Conservation (phyloP, 306 rosid genomes). For the Vachellia pachyceras region DNA sequence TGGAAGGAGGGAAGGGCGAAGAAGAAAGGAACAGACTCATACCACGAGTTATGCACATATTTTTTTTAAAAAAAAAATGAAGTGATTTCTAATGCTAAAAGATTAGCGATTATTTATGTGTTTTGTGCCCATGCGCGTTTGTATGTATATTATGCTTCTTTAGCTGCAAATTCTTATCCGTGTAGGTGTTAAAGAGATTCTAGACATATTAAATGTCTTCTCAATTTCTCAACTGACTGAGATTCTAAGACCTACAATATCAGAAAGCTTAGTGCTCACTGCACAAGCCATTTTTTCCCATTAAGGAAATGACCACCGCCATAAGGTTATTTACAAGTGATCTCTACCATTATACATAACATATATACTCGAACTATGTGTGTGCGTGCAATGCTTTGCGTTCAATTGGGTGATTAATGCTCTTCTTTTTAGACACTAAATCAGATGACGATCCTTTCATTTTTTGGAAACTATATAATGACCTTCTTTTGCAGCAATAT, state of each 20-base stretch:
- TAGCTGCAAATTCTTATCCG: background rate
- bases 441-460: background rate
- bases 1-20: background rate
- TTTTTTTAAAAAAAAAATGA: background rate
- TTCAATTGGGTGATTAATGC: slow-evolving; percentile 6
- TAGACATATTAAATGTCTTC: background rate
- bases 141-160: background rate
- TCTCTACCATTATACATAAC: background rate
- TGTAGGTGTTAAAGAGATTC: slow-evolving; percentile 13
- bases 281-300: slow-evolving; percentile 1
- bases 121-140: background rate
- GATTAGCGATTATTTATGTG: background rate
- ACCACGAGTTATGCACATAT: no score
- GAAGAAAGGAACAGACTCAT: no score
- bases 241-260: slow-evolving; percentile 33
- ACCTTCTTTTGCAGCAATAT: background rate
- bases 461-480: background rate
- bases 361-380: background rate
- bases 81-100: background rate
- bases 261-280: background rate
- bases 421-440: background rate
- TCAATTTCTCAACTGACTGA: slow-evolving; percentile 29
- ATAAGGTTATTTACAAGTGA: slow-evolving; percentile 11
- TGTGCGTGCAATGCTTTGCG: background rate
- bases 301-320: slow-evolving; percentile 12